Conservation (phyloP, 2,329 filamentous ascomycete species). For the Nannizziopsis barbatae region DNA sequence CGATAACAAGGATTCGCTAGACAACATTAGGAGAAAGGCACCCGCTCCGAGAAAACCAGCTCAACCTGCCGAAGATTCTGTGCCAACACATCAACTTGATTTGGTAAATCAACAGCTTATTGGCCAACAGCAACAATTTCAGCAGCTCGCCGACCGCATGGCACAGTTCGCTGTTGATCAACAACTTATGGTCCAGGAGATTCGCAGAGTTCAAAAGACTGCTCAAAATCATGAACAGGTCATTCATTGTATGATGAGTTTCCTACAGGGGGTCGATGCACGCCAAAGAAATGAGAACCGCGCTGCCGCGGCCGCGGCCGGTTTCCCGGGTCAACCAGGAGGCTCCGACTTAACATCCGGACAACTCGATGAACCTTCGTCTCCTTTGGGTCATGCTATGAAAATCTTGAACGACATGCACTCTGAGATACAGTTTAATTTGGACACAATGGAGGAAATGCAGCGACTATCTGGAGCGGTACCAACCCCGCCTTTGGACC, state of each 20-base stretch:
- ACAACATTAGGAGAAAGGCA: slow-evolving; percentile 92
- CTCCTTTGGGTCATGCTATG: slow-evolving; percentile 56
- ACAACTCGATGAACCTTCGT: slow-evolving; percentile 50
- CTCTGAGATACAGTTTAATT: slow-evolving; percentile 53
- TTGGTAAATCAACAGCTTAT: slow-evolving; percentile 78
- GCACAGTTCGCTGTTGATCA: slow-evolving; percentile 62
- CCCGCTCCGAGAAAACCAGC: slow-evolving; percentile 72
- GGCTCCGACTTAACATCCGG: slow-evolving; percentile 36
- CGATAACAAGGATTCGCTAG: slow-evolving; percentile 90
- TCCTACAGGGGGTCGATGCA: slow-evolving; percentile 53
- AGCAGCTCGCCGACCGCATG: slow-evolving; percentile 74
- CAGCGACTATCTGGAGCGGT: slow-evolving; percentile 45
- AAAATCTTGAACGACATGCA: slow-evolving; percentile 56
- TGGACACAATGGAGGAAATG: slow-evolving; percentile 52
- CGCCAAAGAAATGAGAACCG: slow-evolving; percentile 53
- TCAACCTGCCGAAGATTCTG: slow-evolving; percentile 58
- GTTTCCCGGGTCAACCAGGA: slow-evolving; percentile 34
- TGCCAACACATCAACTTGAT: slow-evolving; percentile 77
- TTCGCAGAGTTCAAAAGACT: slow-evolving; percentile 56
- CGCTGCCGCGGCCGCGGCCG: slow-evolving; percentile 18
- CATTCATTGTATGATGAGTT: slow-evolving; percentile 60
- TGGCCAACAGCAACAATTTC: slow-evolving; percentile 85
- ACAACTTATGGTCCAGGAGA: slow-evolving; percentile 52
- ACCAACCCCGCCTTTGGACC: slow-evolving; percentile 47
- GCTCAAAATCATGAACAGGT: slow-evolving; percentile 61